Conservation (phyloP, 192 early-diverging fungal species). For the Backusella parvicylindrica region DNA sequence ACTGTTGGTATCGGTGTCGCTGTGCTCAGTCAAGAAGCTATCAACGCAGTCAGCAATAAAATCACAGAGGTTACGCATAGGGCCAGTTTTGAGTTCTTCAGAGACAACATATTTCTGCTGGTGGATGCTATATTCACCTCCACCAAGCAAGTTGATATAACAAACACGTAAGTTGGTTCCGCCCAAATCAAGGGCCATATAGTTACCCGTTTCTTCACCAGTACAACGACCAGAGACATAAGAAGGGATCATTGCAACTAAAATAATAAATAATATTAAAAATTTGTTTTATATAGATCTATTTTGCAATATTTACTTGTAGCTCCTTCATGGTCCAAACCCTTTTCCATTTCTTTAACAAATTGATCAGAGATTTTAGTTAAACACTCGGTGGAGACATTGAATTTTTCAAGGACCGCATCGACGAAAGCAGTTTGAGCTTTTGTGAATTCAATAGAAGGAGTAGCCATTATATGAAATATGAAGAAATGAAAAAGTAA, state of each 20-base stretch:
- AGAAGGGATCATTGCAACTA: conserved; percentile 83
- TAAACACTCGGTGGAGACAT: not conserved
- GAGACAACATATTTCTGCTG: conserved; percentile 79
- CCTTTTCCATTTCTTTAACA: conserved; percentile 29
- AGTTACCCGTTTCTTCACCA: conserved; percentile 82
- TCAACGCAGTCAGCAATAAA: conserved; percentile 86
- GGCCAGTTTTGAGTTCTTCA: conserved; percentile 57
- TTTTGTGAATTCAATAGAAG: not conserved
- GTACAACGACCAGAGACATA: conserved; percentile 76
- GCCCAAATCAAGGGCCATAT: conserved; percentile 92
- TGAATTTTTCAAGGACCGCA: not conserved
- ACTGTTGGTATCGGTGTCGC: conserved; percentile 39
- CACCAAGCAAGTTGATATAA: conserved; percentile 73
- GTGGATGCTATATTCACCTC: conserved; percentile 63
- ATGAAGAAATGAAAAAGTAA: not conserved
- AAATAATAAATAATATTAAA: not conserved
- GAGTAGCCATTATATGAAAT: not conserved
- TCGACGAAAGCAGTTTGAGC: not conserved
- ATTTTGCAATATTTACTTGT: not conserved
- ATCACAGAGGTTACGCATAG: conserved; percentile 61
- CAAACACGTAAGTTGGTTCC: conserved; percentile 96
- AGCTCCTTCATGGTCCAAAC: conserved; percentile 24
- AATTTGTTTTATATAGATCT: not conserved
- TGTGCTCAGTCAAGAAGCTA: conserved; percentile 62
- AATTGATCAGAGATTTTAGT: conserved; percentile 26